Evolutionary conservation across 2,329 filamentous ascomycete species (phyloP).

Genomic region (Botrytis hyacinthi): DNA sequence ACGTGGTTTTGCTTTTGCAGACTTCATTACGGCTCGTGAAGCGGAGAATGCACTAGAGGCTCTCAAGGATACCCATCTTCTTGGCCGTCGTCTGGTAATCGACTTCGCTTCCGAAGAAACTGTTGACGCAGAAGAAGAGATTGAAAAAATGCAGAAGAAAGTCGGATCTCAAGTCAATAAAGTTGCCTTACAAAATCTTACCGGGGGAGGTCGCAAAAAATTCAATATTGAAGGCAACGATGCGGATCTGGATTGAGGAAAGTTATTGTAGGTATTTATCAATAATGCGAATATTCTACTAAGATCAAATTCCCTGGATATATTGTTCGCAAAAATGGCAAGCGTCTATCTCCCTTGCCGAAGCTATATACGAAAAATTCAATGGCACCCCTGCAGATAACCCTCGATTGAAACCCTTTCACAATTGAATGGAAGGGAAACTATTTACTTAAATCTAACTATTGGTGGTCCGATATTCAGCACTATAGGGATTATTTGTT

Average conservation of each 20-base stretch:
- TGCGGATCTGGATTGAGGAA: slow-evolving; percentile 48
- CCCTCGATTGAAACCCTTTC: slow-evolving; percentile 12
- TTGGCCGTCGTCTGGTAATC: slow-evolving; percentile 84
- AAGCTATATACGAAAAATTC: slow-evolving; percentile 10
- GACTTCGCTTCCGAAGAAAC: slow-evolving; percentile 89
- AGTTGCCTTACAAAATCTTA: slow-evolving; percentile 85
- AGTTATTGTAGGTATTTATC: slow-evolving; percentile 25
- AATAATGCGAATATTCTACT: slow-evolving; percentile 25
- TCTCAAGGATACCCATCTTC: slow-evolving; percentile 86
- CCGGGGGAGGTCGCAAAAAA: slow-evolving; percentile 78
- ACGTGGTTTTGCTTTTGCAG: slow-evolving; percentile 94
- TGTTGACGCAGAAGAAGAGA: slow-evolving; percentile 90
- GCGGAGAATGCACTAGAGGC: slow-evolving; percentile 88
- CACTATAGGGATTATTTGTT: neutral
- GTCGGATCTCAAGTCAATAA: slow-evolving; percentile 87
- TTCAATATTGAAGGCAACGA: slow-evolving; percentile 77
- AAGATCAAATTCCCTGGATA: slow-evolving; percentile 19
- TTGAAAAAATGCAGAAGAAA: slow-evolving; percentile 96
- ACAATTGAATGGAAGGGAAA: slow-evolving; percentile 18
- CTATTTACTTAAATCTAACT: neutral
- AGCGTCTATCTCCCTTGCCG: slow-evolving; percentile 22
- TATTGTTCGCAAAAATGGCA: slow-evolving; percentile 21
- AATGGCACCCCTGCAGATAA: slow-evolving; percentile 15
- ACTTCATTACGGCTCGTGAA: slow-evolving; percentile 89
- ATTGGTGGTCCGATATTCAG: slow-evolving; percentile 3